Conservation (phyloP, 352 stramenopile species). For the Phytophthora capsici region DNA sequence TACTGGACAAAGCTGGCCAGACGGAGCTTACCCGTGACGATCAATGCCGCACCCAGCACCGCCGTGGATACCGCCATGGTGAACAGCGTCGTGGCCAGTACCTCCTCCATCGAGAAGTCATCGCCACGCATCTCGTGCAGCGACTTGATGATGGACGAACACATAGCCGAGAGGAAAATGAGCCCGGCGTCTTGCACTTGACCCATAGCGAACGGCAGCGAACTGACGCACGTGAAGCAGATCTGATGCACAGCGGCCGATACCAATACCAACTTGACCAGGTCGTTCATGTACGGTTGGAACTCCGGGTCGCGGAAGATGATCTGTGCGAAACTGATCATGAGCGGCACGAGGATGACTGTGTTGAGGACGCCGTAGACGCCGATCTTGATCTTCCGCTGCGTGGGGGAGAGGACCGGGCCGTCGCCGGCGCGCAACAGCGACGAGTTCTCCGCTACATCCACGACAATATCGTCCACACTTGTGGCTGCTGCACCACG, state of each 20-base stretch:
- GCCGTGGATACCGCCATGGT: slow-evolving; percentile 93
- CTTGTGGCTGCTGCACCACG: slow-evolving; percentile 10
- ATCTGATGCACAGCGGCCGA: slow-evolving; percentile 84
- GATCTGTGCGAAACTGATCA: slow-evolving; percentile 94
- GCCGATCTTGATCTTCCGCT: slow-evolving; percentile 64
- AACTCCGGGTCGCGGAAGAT: slow-evolving; percentile 95
- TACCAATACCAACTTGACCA: slow-evolving; percentile 95
- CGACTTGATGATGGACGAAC: slow-evolving; percentile 86
- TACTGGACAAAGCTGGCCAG: slow-evolving; percentile 97
- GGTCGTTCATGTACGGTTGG: slow-evolving; percentile 91
- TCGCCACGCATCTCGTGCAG: slow-evolving; percentile 70
- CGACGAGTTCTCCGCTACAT: slow-evolving; percentile 31
- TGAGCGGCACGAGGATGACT: slow-evolving; percentile 93
- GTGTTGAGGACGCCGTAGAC: slow-evolving; percentile 94
- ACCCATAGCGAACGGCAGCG: slow-evolving; percentile 97
- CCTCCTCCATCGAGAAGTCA: slow-evolving; percentile 73
- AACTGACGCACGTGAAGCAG: slow-evolving; percentile 89
- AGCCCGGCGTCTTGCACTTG: slow-evolving; percentile 98
- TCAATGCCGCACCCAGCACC: slow-evolving; percentile 91
- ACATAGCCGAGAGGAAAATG: slow-evolving; percentile 99
- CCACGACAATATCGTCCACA: slow-evolving; percentile 40
- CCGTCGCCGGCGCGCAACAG: slow-evolving; percentile 24
- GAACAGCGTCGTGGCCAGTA: slow-evolving; percentile 95
- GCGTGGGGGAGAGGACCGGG: slow-evolving; percentile 23
- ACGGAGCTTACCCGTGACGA: slow-evolving; percentile 95